Percentiles rank a stretch among this genome's conserved stretches.
Conservation (phyloP, 306 rosid genomes). For the Cucurbita ficifolia region DNA sequence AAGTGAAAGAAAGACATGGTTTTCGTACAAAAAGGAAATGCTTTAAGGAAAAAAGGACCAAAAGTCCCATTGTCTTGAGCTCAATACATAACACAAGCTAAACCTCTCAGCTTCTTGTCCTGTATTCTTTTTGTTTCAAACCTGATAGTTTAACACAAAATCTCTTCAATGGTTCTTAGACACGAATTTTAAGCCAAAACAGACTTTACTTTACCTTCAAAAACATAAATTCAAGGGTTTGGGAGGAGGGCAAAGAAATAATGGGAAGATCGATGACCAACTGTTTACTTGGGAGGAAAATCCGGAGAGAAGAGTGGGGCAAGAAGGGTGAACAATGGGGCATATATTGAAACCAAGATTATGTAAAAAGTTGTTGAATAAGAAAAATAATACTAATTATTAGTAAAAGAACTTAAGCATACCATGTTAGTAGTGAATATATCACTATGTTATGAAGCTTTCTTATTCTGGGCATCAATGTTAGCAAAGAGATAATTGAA, state of each 20-base stretch:
- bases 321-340: neutral
- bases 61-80: neutral
- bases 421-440: neutral
- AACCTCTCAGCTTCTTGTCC: neutral
- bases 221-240: no score
- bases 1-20: neutral
- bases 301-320: neutral
- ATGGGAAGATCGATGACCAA: neutral
- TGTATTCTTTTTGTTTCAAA: neutral
- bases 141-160: neutral
- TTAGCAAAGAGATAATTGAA: no score
- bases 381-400: neutral
- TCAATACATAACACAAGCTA: neutral
- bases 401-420: neutral
- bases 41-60: neutral
- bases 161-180: neutral
- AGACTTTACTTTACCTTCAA: no score
- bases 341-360: neutral
- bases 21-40: neutral
- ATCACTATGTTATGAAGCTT: no score
- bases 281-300: neutral
- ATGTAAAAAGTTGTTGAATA: neutral
- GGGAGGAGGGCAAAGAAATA: neutral
- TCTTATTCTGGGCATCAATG: no score
- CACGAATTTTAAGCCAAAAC: neutral